Base-by-base conservation (phyloP, 768 basidiomycete species). In the Tephrocybe sp. region DNA sequence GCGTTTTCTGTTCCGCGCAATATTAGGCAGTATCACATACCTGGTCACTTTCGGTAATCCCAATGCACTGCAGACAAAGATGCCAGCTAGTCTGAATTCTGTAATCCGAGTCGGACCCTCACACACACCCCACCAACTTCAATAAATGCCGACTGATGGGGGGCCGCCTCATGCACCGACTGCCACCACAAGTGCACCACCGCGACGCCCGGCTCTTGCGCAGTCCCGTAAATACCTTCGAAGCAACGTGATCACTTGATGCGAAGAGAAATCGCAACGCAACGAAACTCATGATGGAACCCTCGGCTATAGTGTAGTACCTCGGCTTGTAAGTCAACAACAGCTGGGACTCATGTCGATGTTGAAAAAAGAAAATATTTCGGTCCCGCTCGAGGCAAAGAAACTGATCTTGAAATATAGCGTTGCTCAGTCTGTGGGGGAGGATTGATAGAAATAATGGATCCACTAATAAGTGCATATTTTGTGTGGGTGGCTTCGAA, bases 21-120 rank as follows among this genome's bases (percentile, higher is more conserved):
- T 29, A 29, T 30, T n/a, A n/a, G n/a, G n/a, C n/a, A n/a, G n/a
- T n/a, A n/a, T n/a, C n/a, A n/a, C n/a, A n/a, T n/a, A n/a, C n/a
- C n/a, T 44, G 19, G 10, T 18, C 34, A 19, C 18, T 27, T 10
- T n/a, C 5, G 25, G 11, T 27, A 27, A 29, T 29, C n/a, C 39
- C 19, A 23, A 34, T 48, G 12, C 40, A 11, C 2, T 41, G 41
- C n/a, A 41, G 30, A 48, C 21, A 27, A 37, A 21, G 24, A 38
- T 15, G 33, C 13, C 11, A 34, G n/a, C n/a, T n/a, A n/a, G n/a
- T n/a, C n/a, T 22, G 29, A 50, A 24, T 10, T 2, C 19, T 19
- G 5, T 51, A 49, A 15, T 49, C 55, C 55, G 51, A 56, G 30
- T 56, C 55, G 47, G 50, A 49, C 42, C 4, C 49, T 43, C 45